Base-by-base conservation (phyloP, 148 eudicot genomes). In the Nyssa sinensis region DNA sequence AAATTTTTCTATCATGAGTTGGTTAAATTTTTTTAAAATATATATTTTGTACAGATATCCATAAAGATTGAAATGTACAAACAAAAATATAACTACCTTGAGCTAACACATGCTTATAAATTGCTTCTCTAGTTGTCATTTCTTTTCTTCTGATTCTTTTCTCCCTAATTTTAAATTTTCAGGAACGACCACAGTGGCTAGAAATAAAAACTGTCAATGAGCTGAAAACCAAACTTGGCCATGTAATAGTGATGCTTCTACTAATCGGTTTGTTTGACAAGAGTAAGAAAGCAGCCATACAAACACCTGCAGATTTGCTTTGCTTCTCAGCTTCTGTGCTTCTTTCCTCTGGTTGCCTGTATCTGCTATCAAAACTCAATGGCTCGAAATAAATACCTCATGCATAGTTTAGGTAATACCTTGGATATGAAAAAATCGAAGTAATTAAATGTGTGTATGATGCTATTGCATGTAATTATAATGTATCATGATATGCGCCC, bases 151-250 rank as follows among this genome's bases (percentile, higher is more conserved):
- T 58, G 23, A 30, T 69, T 63, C 44, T n/a, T n/a, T n/a, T n/a
- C n/a, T n/a, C n/a, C n/a, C n/a, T n/a, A n/a, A 3, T 47, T 19
- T 59, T 37, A 49, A 21, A 35, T 77, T 75, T 78, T 75, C 93
- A 95, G 98, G 93, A 89, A 82, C 84, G 98, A 34, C 98, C 98
- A 4, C 80, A 77, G 75, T 95, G 98, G 98, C 63, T 95, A 75
- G 96, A 90, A 70, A 88, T 95, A 14, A 89, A 92, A 75, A 80
- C 96, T 3, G 86, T 95, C 2, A 89, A 89, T 57, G 94, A 86
- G 88, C 89, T 95, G 80, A 95, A 95, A 76, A 92, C 98, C 7
- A 95, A 95, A 78, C 86, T 95, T 3, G 98, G 98, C 16, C 98
- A 92, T 78, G 98, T 92, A 17, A 95, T 95, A 35, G 98, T 95